Conservation (phyloP, 345 rosid genomes). For the Carallia pectinifolia region DNA sequence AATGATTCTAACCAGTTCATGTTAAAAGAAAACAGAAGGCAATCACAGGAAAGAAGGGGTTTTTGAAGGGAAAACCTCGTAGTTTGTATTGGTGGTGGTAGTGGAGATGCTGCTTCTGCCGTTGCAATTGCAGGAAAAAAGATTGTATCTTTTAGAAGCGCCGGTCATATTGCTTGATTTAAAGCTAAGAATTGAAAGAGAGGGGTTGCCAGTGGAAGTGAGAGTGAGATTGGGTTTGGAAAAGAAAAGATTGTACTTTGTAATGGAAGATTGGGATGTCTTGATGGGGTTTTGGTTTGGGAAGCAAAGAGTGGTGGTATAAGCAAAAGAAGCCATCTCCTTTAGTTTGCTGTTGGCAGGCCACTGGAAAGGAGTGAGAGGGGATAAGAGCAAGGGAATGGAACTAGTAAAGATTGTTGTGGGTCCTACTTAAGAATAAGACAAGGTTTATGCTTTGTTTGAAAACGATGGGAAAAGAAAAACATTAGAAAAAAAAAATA, state of each 20-base stretch:
- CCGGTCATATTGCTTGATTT: conserved; percentile 8
- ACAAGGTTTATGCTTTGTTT: too few species aligned
- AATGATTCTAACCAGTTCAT: too few species aligned
- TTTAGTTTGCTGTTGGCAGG: not conserved
- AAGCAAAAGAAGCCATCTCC: conserved; percentile 25
- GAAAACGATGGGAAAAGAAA: too few species aligned
- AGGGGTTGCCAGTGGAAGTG: conserved; percentile 1
- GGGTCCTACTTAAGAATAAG: too few species aligned
- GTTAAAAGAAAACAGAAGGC: too few species aligned
- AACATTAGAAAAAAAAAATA: too few species aligned
- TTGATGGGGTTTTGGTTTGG: conserved; percentile 20
- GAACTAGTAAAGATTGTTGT: too few species aligned
- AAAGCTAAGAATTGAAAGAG: conserved; percentile 3
- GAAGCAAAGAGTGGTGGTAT: conserved; percentile 26
- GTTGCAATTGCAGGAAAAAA: conserved; percentile 37
- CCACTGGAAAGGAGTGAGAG: too few species aligned
- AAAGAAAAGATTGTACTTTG: conserved; percentile 11
- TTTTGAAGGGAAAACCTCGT: conserved; percentile 36
- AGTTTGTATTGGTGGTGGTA: conserved; percentile 45
- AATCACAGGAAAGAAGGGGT: not conserved
- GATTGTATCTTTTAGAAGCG: conserved; percentile 20
- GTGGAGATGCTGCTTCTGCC: conserved; percentile 27
- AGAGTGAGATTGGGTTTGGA: conserved; percentile 10
- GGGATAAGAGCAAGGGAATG: too few species aligned
- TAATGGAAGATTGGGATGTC: conserved; percentile 8